These are phyloP conservation scores for Phytophthora cryptogea DNA, from an alignment of 352 stramenopile species.

Conservation along the genomic window DNA sequence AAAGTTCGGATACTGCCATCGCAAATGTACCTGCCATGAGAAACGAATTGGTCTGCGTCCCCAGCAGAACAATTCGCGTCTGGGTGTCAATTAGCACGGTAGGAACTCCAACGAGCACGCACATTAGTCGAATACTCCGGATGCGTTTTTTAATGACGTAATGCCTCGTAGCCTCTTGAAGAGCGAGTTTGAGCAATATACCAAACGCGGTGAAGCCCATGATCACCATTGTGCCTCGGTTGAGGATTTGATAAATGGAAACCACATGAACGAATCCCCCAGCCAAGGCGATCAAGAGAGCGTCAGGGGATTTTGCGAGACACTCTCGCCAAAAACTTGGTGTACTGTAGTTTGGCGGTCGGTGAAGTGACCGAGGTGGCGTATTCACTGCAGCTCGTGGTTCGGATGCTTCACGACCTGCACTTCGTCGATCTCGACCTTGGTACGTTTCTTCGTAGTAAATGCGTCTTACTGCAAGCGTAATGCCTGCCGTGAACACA, in stretches of 20 bases:
- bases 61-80: conserved; percentile 43
- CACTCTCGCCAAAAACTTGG: conserved; percentile 14
- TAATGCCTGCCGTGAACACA: conserved; percentile 16
- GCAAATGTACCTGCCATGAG: conserved; percentile 21
- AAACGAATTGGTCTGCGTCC: conserved; percentile 28
- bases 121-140: conserved; percentile 46
- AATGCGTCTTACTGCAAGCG: conserved; percentile 7
- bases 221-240: conserved; percentile 14
- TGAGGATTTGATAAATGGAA: conserved; percentile 12
- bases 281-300: conserved; percentile 4
- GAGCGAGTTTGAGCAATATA: conserved; percentile 30
- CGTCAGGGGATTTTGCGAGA: not conserved
- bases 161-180: conserved; percentile 36
- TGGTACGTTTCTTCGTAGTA: conserved; percentile 25
- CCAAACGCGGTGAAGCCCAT: conserved; percentile 28
- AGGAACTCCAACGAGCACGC: conserved; percentile 41
- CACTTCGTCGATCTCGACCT: conserved; percentile 8
- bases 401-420: not conserved
- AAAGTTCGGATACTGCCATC: conserved; percentile 35
- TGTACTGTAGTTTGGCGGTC: conserved; percentile 5
- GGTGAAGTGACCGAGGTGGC: not conserved
- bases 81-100: conserved; percentile 60
- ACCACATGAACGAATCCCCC: conserved; percentile 35
- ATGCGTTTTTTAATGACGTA: conserved; percentile 32
- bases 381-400: not conserved